Evolutionary conservation across 2,329 filamentous ascomycete genomes (phyloP).

Genomic region (Exophiala spinifera): DNA sequence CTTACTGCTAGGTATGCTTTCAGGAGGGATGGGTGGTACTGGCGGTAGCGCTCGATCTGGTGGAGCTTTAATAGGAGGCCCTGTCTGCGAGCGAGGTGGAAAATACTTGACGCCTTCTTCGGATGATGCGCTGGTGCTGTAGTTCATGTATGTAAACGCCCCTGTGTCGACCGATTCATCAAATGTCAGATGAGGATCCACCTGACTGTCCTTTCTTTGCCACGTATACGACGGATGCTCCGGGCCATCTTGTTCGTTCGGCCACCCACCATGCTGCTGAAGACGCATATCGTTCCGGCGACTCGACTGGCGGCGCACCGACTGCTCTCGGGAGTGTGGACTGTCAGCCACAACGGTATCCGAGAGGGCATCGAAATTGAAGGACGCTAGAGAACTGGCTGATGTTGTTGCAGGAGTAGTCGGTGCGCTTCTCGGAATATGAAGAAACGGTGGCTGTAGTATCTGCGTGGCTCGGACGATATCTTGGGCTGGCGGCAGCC

Average conservation of each 20-base stretch:
- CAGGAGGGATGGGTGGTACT: conserved; percentile 8
- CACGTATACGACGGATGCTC: conserved; percentile 7
- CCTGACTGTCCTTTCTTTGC: conserved; percentile 24
- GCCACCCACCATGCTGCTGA: conserved; percentile 8
- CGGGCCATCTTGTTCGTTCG: conserved; percentile 5
- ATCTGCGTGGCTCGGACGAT: background rate
- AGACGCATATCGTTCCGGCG: conserved; percentile 3
- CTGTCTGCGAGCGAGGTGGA: conserved; percentile 12
- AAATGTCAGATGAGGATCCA: conserved; percentile 19
- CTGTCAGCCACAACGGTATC: conserved; percentile 20
- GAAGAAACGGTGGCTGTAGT: conserved; percentile 9
- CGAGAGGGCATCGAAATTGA: conserved; percentile 22
- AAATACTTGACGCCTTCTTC: conserved; percentile 21
- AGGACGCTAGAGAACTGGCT: conserved; percentile 16
- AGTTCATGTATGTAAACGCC: conserved; percentile 24
- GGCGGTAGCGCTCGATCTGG: conserved; percentile 15
- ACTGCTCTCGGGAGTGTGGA: conserved; percentile 19
- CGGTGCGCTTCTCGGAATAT: conserved; percentile 4
- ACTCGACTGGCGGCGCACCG: background rate
- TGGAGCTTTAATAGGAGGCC: conserved; percentile 14
- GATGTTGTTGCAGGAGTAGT: conserved; percentile 17
- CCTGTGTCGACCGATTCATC: conserved; percentile 16
- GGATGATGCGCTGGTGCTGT: conserved; percentile 24
- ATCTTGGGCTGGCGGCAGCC: conserved; percentile 3
- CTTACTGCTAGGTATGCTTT: conserved; percentile 1